These are phyloP conservation scores for Leptographium wingfieldii DNA, from an alignment of 2,329 filamentous ascomycete species.

Conservation along the genomic window DNA sequence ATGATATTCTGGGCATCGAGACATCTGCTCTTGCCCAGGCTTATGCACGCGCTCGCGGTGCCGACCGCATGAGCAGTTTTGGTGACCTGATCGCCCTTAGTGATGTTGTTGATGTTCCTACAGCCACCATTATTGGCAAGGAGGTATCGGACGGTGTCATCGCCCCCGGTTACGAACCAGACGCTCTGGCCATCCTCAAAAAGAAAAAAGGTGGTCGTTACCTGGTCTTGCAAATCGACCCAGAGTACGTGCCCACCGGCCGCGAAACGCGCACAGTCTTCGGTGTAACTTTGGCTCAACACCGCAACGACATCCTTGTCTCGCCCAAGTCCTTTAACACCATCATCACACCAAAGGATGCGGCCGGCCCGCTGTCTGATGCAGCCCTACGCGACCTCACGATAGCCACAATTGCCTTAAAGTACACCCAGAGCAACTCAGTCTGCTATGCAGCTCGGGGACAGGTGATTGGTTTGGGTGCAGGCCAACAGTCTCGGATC, in stretches of 20 bases:
- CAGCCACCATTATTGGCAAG: conserved; percentile 93
- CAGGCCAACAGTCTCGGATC: conserved; percentile 93
- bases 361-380: conserved; percentile 53
- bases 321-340: conserved; percentile 73
- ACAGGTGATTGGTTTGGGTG: conserved; percentile 86
- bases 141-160: conserved; percentile 97
- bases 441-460: conserved; percentile 95
- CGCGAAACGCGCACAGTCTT: conserved; percentile 81
- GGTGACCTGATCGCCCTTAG: conserved; percentile 93
- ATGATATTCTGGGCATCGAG: conserved; percentile 84
- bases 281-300: conserved; percentile 76
- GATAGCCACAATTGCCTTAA: conserved; percentile 90
- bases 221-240: conserved; percentile 89
- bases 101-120: conserved; percentile 79
- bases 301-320: conserved; percentile 85
- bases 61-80: conserved; percentile 97
- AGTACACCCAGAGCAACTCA: conserved; percentile 98
- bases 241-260: conserved; percentile 67
- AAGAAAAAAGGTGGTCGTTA: conserved; percentile 99
- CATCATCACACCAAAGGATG: conserved; percentile 77
- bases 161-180: conserved; percentile 72
- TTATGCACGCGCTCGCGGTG: conserved; percentile 87
- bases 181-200: conserved; percentile 78
- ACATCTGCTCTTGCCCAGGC: conserved; percentile 79
- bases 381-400: conserved; percentile 79